Evolutionary conservation across 306 rosid species (phyloP).

Genomic region (Alnus glutinosa): DNA sequence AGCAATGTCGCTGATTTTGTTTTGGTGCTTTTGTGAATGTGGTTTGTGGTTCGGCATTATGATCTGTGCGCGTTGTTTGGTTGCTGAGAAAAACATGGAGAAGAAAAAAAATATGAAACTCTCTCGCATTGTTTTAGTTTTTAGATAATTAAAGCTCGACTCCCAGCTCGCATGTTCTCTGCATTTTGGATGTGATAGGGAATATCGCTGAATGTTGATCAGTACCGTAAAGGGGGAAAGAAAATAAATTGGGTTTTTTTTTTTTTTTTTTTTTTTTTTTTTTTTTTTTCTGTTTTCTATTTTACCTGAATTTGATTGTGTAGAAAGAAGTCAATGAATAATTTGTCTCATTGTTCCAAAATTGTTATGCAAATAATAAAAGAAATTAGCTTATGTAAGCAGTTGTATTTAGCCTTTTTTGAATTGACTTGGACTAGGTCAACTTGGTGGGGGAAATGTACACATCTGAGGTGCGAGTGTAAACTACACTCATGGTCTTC

Average conservation of each 20-base stretch:
- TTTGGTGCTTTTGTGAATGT: too few relatives aligned
- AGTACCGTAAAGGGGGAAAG: not conserved
- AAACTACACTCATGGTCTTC: not conserved
- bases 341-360: not conserved
- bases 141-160: not conserved
- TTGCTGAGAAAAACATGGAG: not conserved
- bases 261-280: too few relatives aligned
- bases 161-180: not conserved
- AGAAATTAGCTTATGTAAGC: not conserved
- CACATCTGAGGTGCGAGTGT: not conserved
- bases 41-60: too few relatives aligned
- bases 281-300: not conserved
- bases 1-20: too few relatives aligned
- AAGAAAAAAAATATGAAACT: not conserved
- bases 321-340: not conserved
- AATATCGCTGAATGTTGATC: not conserved
- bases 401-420: not conserved
- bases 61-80: conserved; percentile 9
- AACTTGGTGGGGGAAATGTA: not conserved
- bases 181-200: not conserved
- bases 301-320: not conserved
- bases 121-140: not conserved
- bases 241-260: not conserved
- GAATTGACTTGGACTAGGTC: not conserved
- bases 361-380: not conserved